Evolutionary conservation across 495 filamentous ascomycete species (phyloP), one percentile per base, ranked within the genome.

Genomic region (Penicillium atrosanguineum): DNA sequence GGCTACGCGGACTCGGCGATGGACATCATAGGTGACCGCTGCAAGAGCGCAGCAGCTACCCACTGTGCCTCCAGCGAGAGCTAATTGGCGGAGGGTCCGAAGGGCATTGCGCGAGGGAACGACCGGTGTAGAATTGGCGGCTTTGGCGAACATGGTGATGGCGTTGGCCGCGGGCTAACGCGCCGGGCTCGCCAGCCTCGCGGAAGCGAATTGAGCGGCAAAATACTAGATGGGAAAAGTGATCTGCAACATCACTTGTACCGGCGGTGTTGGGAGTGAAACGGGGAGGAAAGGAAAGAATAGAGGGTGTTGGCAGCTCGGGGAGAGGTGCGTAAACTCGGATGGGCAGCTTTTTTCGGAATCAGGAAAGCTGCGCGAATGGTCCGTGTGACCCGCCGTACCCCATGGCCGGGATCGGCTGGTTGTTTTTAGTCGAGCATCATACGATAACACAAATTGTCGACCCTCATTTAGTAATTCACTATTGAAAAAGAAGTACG

Each of bases 81-180:
- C 75, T 40, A 78, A 55, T 48, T 69, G 64, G 12, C 75, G 73
- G 23, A 78, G 70, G 3, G 71, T 69, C 41, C 73, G 72, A 28
- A 78, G 68, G 26, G 72, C 73, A 65, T 76, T 76, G 46, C 69
- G 74, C 37, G 75, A 77, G 26, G 75, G 75, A 20, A 76, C 63
- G 48, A 64, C 59, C 11, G 73, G 60, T 37, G 64, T 56, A 41
- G 59, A 53, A 38, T 61, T 61, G 28, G 63, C 55, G 51, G 69
- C 57, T 53, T 65, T 69, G 40, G 67, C 34, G 55, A 70, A 61
- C 72, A 75, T 75, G 53, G 50, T 59, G 48, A 20, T 42, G 44
- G 43, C 53, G 59, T 55, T 64, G 63, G 57, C 61, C 67, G 66
- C 71, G 36, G 56, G 56, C 45, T 56, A 55, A 34, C 61, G 63